phyloP scores from a whole-genome alignment of 306 rosid genomes.

The Alnus glutinosa region DNA sequence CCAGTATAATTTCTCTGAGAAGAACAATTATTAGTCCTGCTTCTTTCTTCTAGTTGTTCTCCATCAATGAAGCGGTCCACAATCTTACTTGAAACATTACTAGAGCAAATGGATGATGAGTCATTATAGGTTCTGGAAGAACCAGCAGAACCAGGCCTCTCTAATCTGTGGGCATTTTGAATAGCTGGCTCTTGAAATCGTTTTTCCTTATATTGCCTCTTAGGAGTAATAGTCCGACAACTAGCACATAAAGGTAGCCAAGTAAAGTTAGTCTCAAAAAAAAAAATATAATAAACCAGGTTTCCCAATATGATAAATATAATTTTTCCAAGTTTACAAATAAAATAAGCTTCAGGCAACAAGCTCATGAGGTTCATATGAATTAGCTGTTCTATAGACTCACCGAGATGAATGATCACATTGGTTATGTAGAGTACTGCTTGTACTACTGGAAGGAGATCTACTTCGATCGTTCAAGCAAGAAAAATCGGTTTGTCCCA shows the following conservation, averaged over 20 bases:
- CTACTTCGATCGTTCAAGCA: slow-evolving; percentile 54
- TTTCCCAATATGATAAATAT: neutral
- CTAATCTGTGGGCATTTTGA: slow-evolving; percentile 39
- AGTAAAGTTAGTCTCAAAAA: slow-evolving; percentile 11
- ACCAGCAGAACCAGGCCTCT: slow-evolving; percentile 53
- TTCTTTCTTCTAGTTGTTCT: slow-evolving; percentile 70
- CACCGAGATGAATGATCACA: slow-evolving; percentile 69
- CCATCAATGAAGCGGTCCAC: slow-evolving; percentile 90
- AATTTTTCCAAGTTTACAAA: neutral
- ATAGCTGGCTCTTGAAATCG: slow-evolving; percentile 40
- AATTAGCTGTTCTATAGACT: slow-evolving; percentile 25
- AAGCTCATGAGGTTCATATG: neutral
- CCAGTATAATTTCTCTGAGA: slow-evolving; percentile 46
- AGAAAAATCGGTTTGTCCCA: slow-evolving; percentile 30
- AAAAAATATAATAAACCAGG: neutral
- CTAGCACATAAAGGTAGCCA: slow-evolving; percentile 40
- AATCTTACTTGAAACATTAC: slow-evolving; percentile 63
- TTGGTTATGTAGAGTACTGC: slow-evolving; percentile 49
- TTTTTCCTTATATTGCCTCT: slow-evolving; percentile 46
- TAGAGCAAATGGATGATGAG: slow-evolving; percentile 71
- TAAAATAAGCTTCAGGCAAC: slow-evolving; percentile 16
- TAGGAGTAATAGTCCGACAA: slow-evolving; percentile 47
- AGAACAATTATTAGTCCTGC: slow-evolving; percentile 38
- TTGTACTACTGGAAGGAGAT: slow-evolving; percentile 65
- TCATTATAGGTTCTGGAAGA: slow-evolving; percentile 61